phyloP scores from a whole-genome alignment of 1,284 basidiomycete genomes.

The Coniophora puteana region DNA sequence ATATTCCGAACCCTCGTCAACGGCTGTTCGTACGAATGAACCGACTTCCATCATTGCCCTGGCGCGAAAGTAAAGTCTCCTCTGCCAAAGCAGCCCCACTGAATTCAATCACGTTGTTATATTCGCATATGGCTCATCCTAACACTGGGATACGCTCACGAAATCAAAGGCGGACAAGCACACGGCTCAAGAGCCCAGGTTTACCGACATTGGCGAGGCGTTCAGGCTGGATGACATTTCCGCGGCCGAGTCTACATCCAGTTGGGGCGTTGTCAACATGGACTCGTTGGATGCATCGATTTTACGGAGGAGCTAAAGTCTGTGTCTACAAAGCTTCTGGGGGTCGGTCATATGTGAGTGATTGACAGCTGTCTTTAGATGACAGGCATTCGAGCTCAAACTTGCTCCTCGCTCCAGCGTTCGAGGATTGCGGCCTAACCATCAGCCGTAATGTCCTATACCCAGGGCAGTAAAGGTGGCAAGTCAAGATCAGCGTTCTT shows the following conservation, averaged over 20 bases:
- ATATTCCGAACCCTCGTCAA: conserved; percentile 93
- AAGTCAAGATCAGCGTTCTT: conserved; percentile 97
- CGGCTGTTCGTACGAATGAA: conserved; percentile 96
- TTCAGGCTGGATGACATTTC: conserved; percentile 87
- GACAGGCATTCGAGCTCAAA: neutral
- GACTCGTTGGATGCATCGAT: conserved; percentile 56
- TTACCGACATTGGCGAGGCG: conserved; percentile 67
- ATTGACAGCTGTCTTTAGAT: neutral
- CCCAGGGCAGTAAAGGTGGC: conserved; percentile 95
- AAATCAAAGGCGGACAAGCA: conserved; percentile 73
- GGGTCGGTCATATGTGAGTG: conserved; percentile 73
- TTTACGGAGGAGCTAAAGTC: conserved; percentile 73
- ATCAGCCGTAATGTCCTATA: conserved; percentile 95
- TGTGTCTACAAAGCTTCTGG: conserved; percentile 76
- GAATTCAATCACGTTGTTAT: conserved; percentile 5
- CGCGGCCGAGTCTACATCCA: conserved; percentile 75
- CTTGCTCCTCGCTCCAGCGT: conserved; percentile 46
- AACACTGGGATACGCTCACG: conserved; percentile 82
- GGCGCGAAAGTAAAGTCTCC: conserved; percentile 67
- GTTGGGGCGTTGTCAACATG: conserved; percentile 84
- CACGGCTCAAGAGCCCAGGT: conserved; percentile 59
- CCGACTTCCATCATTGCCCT: conserved; percentile 98
- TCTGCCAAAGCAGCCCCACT: neutral
- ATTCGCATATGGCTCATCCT: conserved; percentile 60
- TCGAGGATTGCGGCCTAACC: conserved; percentile 88